These are phyloP conservation scores for Pichia sp. DNA, from an alignment of 1,139 yeast genomes.

Conservation along the genomic window DNA sequence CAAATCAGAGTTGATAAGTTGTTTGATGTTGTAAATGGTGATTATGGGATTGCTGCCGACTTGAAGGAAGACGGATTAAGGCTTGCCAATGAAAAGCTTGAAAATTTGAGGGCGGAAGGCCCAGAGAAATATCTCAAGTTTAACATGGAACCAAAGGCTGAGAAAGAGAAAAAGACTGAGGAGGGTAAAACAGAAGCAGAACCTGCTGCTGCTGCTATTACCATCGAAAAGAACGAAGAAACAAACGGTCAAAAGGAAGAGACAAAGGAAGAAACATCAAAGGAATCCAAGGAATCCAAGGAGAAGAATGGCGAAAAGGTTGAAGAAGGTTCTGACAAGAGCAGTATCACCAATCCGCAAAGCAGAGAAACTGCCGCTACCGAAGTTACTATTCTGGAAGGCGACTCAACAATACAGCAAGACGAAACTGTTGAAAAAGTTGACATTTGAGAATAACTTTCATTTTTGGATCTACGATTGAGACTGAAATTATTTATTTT, in stretches of 20 bases:
- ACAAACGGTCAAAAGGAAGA: not conserved
- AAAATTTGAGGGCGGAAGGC: conserved; percentile 33
- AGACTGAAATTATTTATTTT: conserved; percentile 3
- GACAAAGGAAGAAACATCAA: not conserved
- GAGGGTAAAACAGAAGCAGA: conserved; percentile 16
- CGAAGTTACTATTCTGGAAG: conserved; percentile 28
- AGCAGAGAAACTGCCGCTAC: conserved; percentile 3
- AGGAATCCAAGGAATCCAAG: not conserved
- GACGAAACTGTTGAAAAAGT: conserved; percentile 24
- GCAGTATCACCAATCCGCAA: not conserved
- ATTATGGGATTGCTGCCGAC: conserved; percentile 33
- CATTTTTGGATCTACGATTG: not conserved
- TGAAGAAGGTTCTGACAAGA: conserved; percentile 2
- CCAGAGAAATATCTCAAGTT: conserved; percentile 24
- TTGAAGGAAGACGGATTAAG: conserved; percentile 22
- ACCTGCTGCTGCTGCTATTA: not conserved
- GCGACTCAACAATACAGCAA: conserved; percentile 34
- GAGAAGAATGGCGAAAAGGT: conserved; percentile 1
- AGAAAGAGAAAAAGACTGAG: conserved; percentile 22
- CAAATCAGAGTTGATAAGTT: conserved; percentile 21
- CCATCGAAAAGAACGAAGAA: not conserved
- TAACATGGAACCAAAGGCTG: conserved; percentile 18
- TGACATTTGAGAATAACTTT: conserved; percentile 8
- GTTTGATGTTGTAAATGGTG: conserved; percentile 33
- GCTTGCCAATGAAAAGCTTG: conserved; percentile 29